Evolutionary conservation across 495 filamentous ascomycete species (phyloP), one percentile per base, ranked within the genome.

Genomic region (Lophiotrema nucula): DNA sequence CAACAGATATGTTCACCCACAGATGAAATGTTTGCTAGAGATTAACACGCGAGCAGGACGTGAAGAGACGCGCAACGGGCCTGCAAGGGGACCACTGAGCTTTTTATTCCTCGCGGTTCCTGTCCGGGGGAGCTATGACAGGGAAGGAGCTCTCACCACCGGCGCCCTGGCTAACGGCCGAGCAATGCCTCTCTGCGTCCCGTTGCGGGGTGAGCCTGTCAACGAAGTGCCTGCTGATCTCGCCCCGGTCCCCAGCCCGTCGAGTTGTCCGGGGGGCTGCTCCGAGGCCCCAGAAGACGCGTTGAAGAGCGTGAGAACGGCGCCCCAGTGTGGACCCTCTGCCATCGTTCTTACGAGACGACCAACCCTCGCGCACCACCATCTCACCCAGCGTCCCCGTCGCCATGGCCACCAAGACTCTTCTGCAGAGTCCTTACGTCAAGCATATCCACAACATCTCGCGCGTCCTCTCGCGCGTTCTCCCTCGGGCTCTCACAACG

Each of bases 141-240:
- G 21, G 48, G 48, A 38, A 44, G 28, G 27, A 47, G 26, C 45
- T 16, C 23, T 57, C 21, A 15, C 31, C 25, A 15, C 19, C 12
- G 28, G 41, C 21, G 21, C 25, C 53, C 25, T 23, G 27, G 21
- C 35, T 16, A 44, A 33, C 52, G 52, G 52, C 18, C 41, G 52
- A 46, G 26, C 52, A 45, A 22, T 55, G 41, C 52, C 42, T 28
- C 33, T 15, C 23, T 15, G 22, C 16, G 50, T n/a, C 18, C 23
- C 43, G 8, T 23, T 22, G 23, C 6, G 43, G n/a, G n/a, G n/a
- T n/a, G n/a, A n/a, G n/a, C n/a, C n/a, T n/a, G 8, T 47, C 43
- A 4, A 6, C n/a, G 3, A 2, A 24, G 53, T 57, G 52, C 53
- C 53, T 57, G 53, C 25, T 57, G 53, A 57, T 57, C 53, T 23